phyloP scores from a whole-genome alignment of 148 eudicot genomes.

The Persicaria maculosa region DNA sequence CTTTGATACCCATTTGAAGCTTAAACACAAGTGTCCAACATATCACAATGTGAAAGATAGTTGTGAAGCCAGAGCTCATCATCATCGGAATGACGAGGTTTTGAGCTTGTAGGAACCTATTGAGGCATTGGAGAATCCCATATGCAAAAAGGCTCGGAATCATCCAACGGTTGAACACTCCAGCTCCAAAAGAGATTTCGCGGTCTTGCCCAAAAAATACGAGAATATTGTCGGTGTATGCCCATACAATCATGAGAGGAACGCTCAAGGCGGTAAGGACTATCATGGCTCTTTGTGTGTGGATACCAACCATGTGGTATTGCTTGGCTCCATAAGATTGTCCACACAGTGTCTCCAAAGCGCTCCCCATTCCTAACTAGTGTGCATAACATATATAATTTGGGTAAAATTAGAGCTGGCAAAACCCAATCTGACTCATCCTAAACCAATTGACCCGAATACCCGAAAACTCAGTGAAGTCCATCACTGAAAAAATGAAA shows the following conservation, averaged over 20 bases:
- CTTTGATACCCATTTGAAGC: constrained; percentile 28
- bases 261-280: constrained; percentile 23
- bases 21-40: constrained; percentile 37
- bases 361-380: constrained; percentile 52
- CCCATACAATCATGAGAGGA: constrained; percentile 32
- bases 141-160: constrained; percentile 41
- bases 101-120: constrained; percentile 42
- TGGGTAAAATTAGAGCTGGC: no score
- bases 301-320: constrained; percentile 36
- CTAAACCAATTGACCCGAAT: no score
- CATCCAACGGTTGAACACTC: constrained; percentile 35
- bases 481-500: no score
- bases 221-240: constrained; percentile 27
- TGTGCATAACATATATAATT: no score
- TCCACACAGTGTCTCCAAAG: constrained; percentile 43
- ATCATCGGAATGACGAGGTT: constrained; percentile 35
- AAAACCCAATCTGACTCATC: no score
- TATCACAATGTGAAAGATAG: constrained; percentile 24
- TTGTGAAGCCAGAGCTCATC: constrained; percentile 27
- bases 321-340: constrained; percentile 48
- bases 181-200: constrained; percentile 34
- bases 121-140: constrained; percentile 40
- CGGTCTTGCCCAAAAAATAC: constrained; percentile 29
- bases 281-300: constrained; percentile 35
- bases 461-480: no score